phyloP scores from a whole-genome alignment of 768 basidiomycete genomes.

The Lactarius hengduanensis region DNA sequence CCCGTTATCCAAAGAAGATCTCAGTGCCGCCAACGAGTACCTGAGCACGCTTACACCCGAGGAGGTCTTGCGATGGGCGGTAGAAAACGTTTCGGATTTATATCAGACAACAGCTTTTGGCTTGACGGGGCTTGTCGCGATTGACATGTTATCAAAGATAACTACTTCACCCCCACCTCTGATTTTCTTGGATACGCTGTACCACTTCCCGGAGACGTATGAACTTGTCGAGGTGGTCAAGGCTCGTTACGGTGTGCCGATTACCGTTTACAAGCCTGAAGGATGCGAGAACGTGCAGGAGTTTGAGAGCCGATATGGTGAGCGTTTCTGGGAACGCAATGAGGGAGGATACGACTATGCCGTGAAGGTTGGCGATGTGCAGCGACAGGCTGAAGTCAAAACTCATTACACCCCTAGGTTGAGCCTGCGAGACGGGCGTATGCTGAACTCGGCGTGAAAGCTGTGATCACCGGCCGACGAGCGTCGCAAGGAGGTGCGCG shows the following conservation, averaged over 20 bases:
- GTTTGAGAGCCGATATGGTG: conserved; percentile 79
- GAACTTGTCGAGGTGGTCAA: conserved; percentile 83
- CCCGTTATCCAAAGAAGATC: conserved; percentile 57
- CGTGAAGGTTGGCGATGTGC: conserved; percentile 66
- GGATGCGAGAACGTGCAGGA: conserved; percentile 63
- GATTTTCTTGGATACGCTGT: conserved; percentile 95
- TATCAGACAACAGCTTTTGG: conserved; percentile 98
- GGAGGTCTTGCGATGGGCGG: conserved; percentile 83
- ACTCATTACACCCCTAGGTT: conserved; percentile 50
- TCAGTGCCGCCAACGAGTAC: conserved; percentile 69
- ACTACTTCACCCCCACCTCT: conserved; percentile 69
- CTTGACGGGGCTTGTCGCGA: conserved; percentile 88
- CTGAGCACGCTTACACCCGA: conserved; percentile 73
- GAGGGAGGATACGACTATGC: conserved; percentile 87
- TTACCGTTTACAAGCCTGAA: conserved; percentile 79
- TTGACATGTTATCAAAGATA: conserved; percentile 91
- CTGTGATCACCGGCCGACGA: conserved; percentile 94
- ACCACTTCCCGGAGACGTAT: conserved; percentile 94
- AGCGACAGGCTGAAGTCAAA: background rate
- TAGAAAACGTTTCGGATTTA: conserved; percentile 73
- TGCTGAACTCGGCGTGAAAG: conserved; percentile 67
- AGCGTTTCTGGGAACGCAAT: conserved; percentile 82
- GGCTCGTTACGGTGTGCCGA: conserved; percentile 63
- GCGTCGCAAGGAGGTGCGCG: conserved; percentile 93
- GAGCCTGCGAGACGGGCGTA: conserved; percentile 93